Evolutionary conservation across 371 early-diverging fungal species (phyloP).

Genomic region (Nematocida parisii): DNA sequence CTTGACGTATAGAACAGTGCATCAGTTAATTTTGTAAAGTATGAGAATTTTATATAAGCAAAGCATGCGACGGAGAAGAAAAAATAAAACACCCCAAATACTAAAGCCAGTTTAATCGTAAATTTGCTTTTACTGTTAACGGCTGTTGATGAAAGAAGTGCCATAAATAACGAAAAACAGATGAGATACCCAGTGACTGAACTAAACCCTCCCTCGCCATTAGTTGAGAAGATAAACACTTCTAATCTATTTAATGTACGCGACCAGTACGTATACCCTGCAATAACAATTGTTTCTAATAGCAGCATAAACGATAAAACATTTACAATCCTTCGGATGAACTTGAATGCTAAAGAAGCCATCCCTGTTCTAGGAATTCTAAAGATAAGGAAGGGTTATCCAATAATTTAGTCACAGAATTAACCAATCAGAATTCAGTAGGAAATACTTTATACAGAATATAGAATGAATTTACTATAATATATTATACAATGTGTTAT

Average conservation of each 20-base stretch:
- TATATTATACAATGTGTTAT: too few relatives aligned
- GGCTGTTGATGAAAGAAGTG: constrained; percentile 46
- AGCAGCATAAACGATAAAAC: constrained; percentile 47
- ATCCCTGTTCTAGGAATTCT: constrained; percentile 21
- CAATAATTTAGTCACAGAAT: constrained; percentile 14
- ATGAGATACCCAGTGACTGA: constrained; percentile 7
- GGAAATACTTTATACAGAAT: not conserved
- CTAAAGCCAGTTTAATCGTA: constrained; percentile 41
- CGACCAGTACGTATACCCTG: constrained; percentile 16
- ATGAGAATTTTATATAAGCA: constrained; percentile 17
- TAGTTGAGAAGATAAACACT: not conserved
- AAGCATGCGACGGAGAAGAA: constrained; percentile 16
- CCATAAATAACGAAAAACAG: constrained; percentile 31
- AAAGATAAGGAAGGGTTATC: constrained; percentile 20
- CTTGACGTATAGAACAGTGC: not conserved
- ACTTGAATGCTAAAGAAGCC: constrained; percentile 50
- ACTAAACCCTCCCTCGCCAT: not conserved
- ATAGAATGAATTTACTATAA: too few relatives aligned
- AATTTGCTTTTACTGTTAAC: constrained; percentile 60
- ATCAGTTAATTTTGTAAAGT: not conserved
- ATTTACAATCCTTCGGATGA: constrained; percentile 38
- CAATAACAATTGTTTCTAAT: constrained; percentile 1
- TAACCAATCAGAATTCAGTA: not conserved
- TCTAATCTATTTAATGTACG: constrained; percentile 19
- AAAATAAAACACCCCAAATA: constrained; percentile 32